Evolutionary conservation across 768 basidiomycete genomes (phyloP).

Genomic region (Lactarius evosmus): DNA sequence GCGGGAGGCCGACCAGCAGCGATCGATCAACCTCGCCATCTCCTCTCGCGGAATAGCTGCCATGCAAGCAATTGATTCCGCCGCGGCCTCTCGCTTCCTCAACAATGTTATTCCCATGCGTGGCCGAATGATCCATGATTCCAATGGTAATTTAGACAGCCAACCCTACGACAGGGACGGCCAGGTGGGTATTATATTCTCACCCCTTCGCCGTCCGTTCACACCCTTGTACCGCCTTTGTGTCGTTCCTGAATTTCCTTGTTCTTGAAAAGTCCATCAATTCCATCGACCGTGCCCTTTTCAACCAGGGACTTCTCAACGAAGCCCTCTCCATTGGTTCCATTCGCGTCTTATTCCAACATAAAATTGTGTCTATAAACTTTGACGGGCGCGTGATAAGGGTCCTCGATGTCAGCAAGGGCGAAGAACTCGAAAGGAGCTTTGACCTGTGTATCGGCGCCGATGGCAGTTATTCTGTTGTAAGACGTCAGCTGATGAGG

Average conservation of each 20-base stretch:
- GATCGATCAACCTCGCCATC: slow-evolving; percentile 95
- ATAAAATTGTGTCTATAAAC: slow-evolving; percentile 75
- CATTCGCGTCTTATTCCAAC: slow-evolving; percentile 71
- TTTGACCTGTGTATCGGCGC: slow-evolving; percentile 89
- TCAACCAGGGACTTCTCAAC: slow-evolving; percentile 83
- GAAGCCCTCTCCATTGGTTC: slow-evolving; percentile 61
- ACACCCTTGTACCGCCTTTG: slow-evolving; percentile 29
- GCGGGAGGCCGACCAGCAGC: slow-evolving; percentile 61
- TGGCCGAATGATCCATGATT: slow-evolving; percentile 91
- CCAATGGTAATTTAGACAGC: slow-evolving; percentile 67
- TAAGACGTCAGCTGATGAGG: slow-evolving; percentile 93
- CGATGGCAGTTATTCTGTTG: slow-evolving; percentile 91
- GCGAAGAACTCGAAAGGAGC: slow-evolving; percentile 43
- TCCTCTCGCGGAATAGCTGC: slow-evolving; percentile 92
- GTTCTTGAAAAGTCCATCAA: slow-evolving; percentile 72
- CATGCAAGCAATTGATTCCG: slow-evolving; percentile 73
- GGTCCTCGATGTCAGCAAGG: slow-evolving; percentile 46
- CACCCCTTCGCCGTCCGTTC: slow-evolving; percentile 19
- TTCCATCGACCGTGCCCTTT: slow-evolving; percentile 83
- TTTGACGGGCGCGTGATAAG: slow-evolving; percentile 61
- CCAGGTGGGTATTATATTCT: slow-evolving; percentile 54
- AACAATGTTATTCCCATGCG: slow-evolving; percentile 87
- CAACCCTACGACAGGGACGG: slow-evolving; percentile 86
- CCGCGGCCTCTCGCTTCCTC: slow-evolving; percentile 65
- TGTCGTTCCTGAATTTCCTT: slow-evolving; percentile 32